A percentile compares a stretch with the other conserved stretches of the same genome.
These are phyloP conservation scores for Orbilia blumenaviensis DNA, from an alignment of 2,329 filamentous ascomycete genomes.

Conservation along the genomic window DNA sequence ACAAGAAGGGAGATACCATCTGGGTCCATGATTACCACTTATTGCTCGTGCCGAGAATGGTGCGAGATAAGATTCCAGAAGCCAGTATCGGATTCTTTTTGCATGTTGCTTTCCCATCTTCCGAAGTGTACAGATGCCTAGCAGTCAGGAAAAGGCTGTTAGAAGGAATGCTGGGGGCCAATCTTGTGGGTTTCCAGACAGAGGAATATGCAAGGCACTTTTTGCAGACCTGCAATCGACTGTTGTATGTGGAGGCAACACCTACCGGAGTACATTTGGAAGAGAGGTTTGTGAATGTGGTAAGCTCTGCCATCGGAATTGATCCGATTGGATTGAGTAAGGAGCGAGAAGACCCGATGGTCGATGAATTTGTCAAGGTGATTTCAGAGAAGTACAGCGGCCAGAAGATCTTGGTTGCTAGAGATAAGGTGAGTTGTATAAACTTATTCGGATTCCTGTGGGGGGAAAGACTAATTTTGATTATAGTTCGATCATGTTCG, in stretches of 20 bases:
- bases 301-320: slow-evolving; percentile 86
- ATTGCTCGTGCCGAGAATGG: slow-evolving; percentile 85
- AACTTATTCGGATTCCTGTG: neutral
- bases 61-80: slow-evolving; percentile 87
- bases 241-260: slow-evolving; percentile 88
- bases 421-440: slow-evolving; percentile 72
- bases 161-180: slow-evolving; percentile 90
- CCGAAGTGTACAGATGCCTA: slow-evolving; percentile 92
- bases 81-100: slow-evolving; percentile 97
- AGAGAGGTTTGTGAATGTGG: slow-evolving; percentile 90
- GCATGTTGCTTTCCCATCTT: slow-evolving; percentile 93
- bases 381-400: slow-evolving; percentile 85
- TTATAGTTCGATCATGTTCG: slow-evolving; percentile 79
- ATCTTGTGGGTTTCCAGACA: slow-evolving; percentile 92
- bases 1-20: slow-evolving; percentile 90
- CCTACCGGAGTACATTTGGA: slow-evolving; percentile 88
- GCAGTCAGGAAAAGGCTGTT: slow-evolving; percentile 86
- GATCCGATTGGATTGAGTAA: slow-evolving; percentile 79
- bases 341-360: slow-evolving; percentile 76
- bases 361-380: slow-evolving; percentile 79
- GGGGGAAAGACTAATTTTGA: neutral
- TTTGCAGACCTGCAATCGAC: slow-evolving; percentile 90
- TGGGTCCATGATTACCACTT: slow-evolving; percentile 98
- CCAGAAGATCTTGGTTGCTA: slow-evolving; percentile 89
- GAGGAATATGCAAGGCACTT: slow-evolving; percentile 94